Evolutionary conservation across 2,329 filamentous ascomycete species (phyloP).

Genomic region (Venturia asperata): DNA sequence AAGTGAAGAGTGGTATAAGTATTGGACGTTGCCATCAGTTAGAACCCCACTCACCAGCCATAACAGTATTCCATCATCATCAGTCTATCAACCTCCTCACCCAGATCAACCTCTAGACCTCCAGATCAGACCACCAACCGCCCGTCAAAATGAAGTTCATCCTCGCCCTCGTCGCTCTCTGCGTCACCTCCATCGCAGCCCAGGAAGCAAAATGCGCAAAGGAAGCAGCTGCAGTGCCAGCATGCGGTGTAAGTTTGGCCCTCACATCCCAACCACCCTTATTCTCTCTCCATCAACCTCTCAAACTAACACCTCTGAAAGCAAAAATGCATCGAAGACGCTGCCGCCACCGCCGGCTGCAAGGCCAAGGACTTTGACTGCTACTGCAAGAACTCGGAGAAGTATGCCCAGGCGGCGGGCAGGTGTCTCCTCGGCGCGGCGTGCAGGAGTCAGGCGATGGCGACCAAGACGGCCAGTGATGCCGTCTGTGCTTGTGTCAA

Average conservation of each 20-base stretch:
- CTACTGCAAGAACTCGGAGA: constrained; percentile 4
- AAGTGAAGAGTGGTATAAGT: background rate
- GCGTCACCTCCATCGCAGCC: background rate
- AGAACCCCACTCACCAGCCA: too few relatives aligned
- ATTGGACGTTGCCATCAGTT: background rate
- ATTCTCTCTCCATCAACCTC: background rate
- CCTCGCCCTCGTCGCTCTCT: constrained; percentile 2
- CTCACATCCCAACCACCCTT: background rate
- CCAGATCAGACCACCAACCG: background rate
- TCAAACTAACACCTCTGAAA: background rate
- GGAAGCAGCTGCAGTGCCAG: background rate
- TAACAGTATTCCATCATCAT: too few relatives aligned
- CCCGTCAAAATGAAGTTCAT: background rate
- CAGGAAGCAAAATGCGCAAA: background rate
- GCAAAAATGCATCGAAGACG: constrained; percentile 4
- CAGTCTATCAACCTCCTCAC: background rate
- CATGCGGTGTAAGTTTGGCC: background rate
- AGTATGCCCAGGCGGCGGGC: background rate
- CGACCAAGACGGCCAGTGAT: background rate
- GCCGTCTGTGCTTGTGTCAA: background rate
- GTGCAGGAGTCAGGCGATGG: background rate
- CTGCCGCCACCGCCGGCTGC: background rate
- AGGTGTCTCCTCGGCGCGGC: background rate
- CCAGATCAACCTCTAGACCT: background rate
- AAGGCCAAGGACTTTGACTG: background rate